Conservation (phyloP, 1,139 yeast species). For the Suzukiozyma palmioleophila region DNA sequence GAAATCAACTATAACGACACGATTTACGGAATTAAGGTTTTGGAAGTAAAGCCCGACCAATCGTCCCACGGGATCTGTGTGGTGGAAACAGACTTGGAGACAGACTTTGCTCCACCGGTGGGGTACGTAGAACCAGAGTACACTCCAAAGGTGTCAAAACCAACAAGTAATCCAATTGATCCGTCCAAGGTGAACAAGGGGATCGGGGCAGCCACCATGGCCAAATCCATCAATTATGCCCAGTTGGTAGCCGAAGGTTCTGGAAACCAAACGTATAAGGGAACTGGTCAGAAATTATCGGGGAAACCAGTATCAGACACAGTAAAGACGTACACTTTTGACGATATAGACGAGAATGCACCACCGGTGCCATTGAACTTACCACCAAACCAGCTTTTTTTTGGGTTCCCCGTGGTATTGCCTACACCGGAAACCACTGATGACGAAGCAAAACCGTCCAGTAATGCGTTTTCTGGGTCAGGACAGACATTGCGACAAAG, state of each 20-base stretch:
- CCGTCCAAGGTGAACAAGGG: conserved; percentile 36
- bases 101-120: conserved; percentile 98
- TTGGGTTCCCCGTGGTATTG: conserved; percentile 88
- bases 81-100: conserved; percentile 93
- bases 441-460: conserved; percentile 18
- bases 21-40: conserved; percentile 72
- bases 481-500: conserved; percentile 74
- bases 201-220: conserved; percentile 72
- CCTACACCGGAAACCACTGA: conserved; percentile 48
- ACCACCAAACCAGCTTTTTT: conserved; percentile 84
- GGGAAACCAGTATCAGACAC: conserved; percentile 45
- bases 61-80: conserved; percentile 73
- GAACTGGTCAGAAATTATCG: conserved; percentile 70
- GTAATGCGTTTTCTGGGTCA: conserved; percentile 44
- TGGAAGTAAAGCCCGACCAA: conserved; percentile 83
- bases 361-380: conserved; percentile 69
- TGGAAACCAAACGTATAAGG: conserved; percentile 36
- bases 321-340: conserved; percentile 20
- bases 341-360: conserved; percentile 46
- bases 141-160: conserved; percentile 31
- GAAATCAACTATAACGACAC: conserved; percentile 83
- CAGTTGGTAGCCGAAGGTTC: conserved; percentile 46
- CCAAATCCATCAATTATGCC: conserved; percentile 67
- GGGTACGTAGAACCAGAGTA: conserved; percentile 93
- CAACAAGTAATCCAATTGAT: conserved; percentile 30